These are phyloP conservation scores for Colletotrichum karsti DNA, from an alignment of 2,329 filamentous ascomycete species.

Conservation along the genomic window DNA sequence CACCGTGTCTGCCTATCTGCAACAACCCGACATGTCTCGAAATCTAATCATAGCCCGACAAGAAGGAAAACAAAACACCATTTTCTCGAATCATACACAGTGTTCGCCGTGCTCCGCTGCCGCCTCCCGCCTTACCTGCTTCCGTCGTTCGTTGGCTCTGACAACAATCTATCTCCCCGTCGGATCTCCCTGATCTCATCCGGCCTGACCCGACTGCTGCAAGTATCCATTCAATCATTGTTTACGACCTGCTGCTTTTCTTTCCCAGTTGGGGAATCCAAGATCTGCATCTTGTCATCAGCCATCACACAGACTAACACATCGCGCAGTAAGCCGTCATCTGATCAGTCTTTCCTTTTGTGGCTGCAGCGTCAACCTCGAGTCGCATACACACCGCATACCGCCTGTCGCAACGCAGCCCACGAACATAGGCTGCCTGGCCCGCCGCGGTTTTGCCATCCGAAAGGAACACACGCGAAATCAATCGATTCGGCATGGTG, in stretches of 20 bases:
- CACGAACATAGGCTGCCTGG: not conserved
- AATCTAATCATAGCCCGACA: not conserved
- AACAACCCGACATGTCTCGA: not conserved
- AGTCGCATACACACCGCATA: not conserved
- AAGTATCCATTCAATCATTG: not conserved
- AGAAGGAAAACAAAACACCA: not conserved
- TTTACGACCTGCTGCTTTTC: not conserved
- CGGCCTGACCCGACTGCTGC: not conserved
- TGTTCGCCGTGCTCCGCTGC: not conserved
- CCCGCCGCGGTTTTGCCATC: not conserved
- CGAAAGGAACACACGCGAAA: slow-evolving; percentile 12
- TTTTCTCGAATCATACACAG: slow-evolving; percentile 1
- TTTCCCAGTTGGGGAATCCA: not conserved
- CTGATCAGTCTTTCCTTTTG: slow-evolving; percentile 18
- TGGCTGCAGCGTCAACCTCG: slow-evolving; percentile 7
- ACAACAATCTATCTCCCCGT: not conserved
- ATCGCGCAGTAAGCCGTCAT: not conserved
- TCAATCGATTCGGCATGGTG: slow-evolving; percentile 4
- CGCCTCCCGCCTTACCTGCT: not conserved
- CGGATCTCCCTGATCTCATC: not conserved
- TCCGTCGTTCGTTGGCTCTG: not conserved
- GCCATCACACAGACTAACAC: slow-evolving; percentile 3
- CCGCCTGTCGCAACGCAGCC: slow-evolving; percentile 1
- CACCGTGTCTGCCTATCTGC: not conserved
- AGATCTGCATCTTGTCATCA: slow-evolving; percentile 16